These are phyloP conservation scores for Saccharomyces pastorianus DNA, from an alignment of 1,139 yeast genomes.

Conservation along the genomic window DNA sequence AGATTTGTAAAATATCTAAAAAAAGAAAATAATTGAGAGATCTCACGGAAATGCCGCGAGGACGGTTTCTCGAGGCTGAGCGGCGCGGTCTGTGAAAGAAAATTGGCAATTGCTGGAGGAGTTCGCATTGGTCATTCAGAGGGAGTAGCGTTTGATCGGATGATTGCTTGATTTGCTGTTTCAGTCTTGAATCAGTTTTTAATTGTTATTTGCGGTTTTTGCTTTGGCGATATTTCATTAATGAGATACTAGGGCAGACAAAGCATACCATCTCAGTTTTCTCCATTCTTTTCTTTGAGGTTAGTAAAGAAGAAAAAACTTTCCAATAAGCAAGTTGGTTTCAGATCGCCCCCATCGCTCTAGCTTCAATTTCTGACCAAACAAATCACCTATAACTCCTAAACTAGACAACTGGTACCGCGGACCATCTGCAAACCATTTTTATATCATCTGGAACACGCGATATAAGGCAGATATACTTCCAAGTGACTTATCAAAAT, in stretches of 20 bases:
- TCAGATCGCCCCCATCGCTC: neutral
- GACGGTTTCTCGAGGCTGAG: neutral
- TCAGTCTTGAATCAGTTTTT: neutral
- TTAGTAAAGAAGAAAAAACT: neutral
- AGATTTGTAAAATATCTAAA: neutral
- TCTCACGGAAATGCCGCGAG: constrained; percentile 1
- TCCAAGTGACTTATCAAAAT: too few relatives aligned
- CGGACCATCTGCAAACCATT: neutral
- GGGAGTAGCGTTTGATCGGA: neutral
- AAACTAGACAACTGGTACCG: neutral
- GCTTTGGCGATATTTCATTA: neutral
- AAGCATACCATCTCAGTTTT: neutral
- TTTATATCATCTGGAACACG: too few relatives aligned
- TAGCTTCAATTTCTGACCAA: neutral
- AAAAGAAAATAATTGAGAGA: neutral
- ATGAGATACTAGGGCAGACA: too few relatives aligned
- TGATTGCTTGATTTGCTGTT: neutral
- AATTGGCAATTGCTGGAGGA: neutral
- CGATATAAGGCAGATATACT: too few relatives aligned
- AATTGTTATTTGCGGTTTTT: neutral
- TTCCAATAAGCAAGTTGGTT: neutral
- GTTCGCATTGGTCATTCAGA: neutral
- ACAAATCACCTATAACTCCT: neutral
- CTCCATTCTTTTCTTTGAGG: neutral
- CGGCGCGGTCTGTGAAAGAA: neutral